Conservation (phyloP, 495 filamentous ascomycete genomes). For the Daldinia grandis region DNA sequence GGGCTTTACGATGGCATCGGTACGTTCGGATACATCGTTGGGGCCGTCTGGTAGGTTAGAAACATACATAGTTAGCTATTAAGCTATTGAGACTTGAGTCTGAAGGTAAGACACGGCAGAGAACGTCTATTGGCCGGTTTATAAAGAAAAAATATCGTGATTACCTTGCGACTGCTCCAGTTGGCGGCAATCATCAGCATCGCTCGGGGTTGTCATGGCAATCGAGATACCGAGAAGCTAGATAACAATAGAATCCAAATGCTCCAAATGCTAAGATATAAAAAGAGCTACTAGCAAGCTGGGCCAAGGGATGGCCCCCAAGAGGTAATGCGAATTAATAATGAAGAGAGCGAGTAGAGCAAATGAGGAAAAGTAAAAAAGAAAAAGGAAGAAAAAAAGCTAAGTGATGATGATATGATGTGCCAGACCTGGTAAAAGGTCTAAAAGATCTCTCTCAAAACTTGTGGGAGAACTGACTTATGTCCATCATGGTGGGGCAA, state of each 20-base stretch:
- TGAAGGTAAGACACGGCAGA: not conserved
- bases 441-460: constrained; percentile 36
- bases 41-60: constrained; percentile 37
- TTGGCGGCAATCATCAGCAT: constrained; percentile 15
- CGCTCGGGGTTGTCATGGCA: constrained; percentile 44
- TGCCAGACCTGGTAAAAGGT: constrained; percentile 35
- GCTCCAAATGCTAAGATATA: constrained; percentile 1
- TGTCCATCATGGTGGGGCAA: constrained; percentile 41
- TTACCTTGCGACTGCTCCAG: constrained; percentile 41
- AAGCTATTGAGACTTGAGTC: constrained; percentile 11
- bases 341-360: constrained; percentile 15
- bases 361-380: constrained; percentile 24
- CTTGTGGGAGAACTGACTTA: constrained; percentile 41
- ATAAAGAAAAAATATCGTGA: constrained; percentile 20
- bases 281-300: constrained; percentile 18
- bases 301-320: constrained; percentile 40
- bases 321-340: constrained; percentile 12
- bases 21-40: constrained; percentile 33
- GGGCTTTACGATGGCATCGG: constrained; percentile 38
- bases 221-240: constrained; percentile 16
- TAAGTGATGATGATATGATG: constrained; percentile 44
- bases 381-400: constrained; percentile 33
- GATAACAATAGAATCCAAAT: constrained; percentile 12
- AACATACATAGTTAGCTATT: constrained; percentile 30
- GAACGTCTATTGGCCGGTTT: not conserved